phyloP scores from a whole-genome alignment of 2,329 filamentous ascomycete genomes.

The Didymella exigua region DNA sequence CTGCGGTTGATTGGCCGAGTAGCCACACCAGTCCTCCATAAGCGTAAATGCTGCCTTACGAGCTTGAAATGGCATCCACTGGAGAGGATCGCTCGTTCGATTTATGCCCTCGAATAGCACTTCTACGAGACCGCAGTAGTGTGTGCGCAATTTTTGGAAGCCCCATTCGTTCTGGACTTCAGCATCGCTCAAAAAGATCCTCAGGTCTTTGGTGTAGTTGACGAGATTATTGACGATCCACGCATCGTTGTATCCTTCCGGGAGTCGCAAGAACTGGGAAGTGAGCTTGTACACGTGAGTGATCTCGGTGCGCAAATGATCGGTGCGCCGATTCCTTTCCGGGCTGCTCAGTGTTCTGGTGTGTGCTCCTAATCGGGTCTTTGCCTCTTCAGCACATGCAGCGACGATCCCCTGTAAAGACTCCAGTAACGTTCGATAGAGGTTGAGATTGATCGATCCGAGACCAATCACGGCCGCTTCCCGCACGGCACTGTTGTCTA shows the following conservation, averaged over 20 bases:
- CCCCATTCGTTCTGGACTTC: conserved; percentile 95
- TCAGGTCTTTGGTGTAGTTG: conserved; percentile 87
- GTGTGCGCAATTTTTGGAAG: conserved; percentile 86
- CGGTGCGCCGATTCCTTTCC: conserved; percentile 76
- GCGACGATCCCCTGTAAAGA: conserved; percentile 86
- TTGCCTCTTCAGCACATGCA: conserved; percentile 86
- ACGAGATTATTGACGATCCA: conserved; percentile 90
- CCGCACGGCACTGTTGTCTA: conserved; percentile 78
- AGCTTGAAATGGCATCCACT: conserved; percentile 98
- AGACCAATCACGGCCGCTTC: conserved; percentile 90
- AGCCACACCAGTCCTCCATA: conserved; percentile 99
- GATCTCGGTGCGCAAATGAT: conserved; percentile 88
- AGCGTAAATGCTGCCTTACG: conserved; percentile 92
- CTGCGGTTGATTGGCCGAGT: conserved; percentile 86
- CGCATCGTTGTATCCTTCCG: conserved; percentile 81
- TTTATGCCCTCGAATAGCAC: conserved; percentile 92
- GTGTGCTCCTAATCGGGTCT: conserved; percentile 74
- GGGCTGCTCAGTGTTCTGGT: conserved; percentile 84
- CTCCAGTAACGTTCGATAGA: conserved; percentile 89
- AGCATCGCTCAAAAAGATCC: conserved; percentile 91
- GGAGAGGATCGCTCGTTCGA: conserved; percentile 78
- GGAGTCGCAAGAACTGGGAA: conserved; percentile 81
- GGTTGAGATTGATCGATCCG: conserved; percentile 92
- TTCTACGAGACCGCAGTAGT: conserved; percentile 94
- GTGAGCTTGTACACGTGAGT: conserved; percentile 96